A percentile compares a stretch with the other conserved stretches of the same genome.
These are phyloP conservation scores for Trichoderma orchidacearum DNA, from an alignment of 495 filamentous ascomycete genomes.

Conservation along the genomic window DNA sequence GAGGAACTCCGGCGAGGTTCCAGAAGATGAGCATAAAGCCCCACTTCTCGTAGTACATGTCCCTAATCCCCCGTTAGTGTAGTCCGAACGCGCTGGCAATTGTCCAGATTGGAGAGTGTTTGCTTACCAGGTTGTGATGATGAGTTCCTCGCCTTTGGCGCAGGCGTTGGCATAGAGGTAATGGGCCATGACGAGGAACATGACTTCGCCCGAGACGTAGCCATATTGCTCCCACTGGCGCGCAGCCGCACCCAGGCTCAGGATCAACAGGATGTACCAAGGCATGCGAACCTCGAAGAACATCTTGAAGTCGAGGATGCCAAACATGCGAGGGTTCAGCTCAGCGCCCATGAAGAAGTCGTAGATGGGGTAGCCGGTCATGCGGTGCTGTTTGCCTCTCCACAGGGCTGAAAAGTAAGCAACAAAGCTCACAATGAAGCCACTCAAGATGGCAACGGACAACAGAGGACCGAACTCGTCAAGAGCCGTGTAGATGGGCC, in stretches of 20 bases:
- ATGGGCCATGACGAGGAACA: slow-evolving; percentile 84
- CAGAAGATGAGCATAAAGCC: slow-evolving; percentile 99
- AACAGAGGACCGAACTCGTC: slow-evolving; percentile 91
- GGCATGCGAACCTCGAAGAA: slow-evolving; percentile 96
- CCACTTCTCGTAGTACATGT: slow-evolving; percentile 99
- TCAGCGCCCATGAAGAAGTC: slow-evolving; percentile 99
- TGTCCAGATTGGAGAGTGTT: not conserved
- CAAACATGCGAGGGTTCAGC: slow-evolving; percentile 90
- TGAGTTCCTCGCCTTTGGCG: slow-evolving; percentile 91
- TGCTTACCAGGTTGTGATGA: slow-evolving; percentile 70
- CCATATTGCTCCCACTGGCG: slow-evolving; percentile 83
- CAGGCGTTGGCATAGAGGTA: slow-evolving; percentile 95
- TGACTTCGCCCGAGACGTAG: slow-evolving; percentile 80
- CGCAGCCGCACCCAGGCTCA: slow-evolving; percentile 63
- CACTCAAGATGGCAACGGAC: slow-evolving; percentile 80
- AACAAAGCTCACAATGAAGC: slow-evolving; percentile 62
- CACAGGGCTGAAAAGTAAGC: slow-evolving; percentile 74
- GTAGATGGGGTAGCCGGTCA: slow-evolving; percentile 85
- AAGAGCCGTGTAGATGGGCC: slow-evolving; percentile 85
- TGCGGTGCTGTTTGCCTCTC: slow-evolving; percentile 74
- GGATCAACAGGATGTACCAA: slow-evolving; percentile 85
- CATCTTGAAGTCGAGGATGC: slow-evolving; percentile 96
- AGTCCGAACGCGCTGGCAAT: not conserved
- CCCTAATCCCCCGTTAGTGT: slow-evolving; percentile 16
- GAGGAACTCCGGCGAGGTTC: slow-evolving; percentile 92